Base-by-base conservation (phyloP, 257 asterid species). In the Linaria vulgaris region DNA sequence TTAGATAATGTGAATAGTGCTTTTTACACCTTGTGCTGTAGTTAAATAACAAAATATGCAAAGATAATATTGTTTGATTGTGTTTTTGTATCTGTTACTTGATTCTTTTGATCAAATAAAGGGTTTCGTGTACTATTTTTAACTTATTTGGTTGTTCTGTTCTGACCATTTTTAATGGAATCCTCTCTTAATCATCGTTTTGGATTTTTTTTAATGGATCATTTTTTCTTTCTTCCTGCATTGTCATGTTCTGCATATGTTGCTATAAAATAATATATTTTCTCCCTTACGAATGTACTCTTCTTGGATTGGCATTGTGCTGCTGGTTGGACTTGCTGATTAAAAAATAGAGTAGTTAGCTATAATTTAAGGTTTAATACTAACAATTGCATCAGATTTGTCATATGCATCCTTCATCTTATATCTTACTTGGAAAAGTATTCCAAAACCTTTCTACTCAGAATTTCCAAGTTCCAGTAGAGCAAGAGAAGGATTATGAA, bases 401-500 rank as follows among this genome's bases (percentile, higher is more conserved):
- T 12, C 49, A 12, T 44, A 44, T 12, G 11, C 15, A 44, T 12
- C 41, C 37, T 34, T 34, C 41, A 47, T 56, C 41, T 14, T 23
- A 20, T 38, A 14, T 44, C 8, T 59, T 39, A 59, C 15, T 20
- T 59, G 47, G 17, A 31, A 15, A 27, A 16, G 1, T 12, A 49
- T 38, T 31, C 64, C 45, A 17, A n/a, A n/a, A 45, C 61, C 34
- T 51, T 44, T 22, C 1, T 9, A 37, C 12, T 63, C 14, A 7
- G 7, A 13, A 23, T 12, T 63, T 56, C 47, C 22, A 45, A 56
- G 25, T 58, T 72, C 14, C n/a, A 7, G 63, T 56, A 24, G 63
- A 45, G 44, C 27, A 58, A 57, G 50, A 54, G 55, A 55, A 73
- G 21, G 66, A 66, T 50, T 31, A 76, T 76, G 91, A 91, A 82